A percentile compares a stretch with the other conserved stretches of the same genome.
These are phyloP conservation scores for Apiotrichum veenhuisii DNA, from an alignment of 1,284 basidiomycete genomes.

Conservation along the genomic window DNA sequence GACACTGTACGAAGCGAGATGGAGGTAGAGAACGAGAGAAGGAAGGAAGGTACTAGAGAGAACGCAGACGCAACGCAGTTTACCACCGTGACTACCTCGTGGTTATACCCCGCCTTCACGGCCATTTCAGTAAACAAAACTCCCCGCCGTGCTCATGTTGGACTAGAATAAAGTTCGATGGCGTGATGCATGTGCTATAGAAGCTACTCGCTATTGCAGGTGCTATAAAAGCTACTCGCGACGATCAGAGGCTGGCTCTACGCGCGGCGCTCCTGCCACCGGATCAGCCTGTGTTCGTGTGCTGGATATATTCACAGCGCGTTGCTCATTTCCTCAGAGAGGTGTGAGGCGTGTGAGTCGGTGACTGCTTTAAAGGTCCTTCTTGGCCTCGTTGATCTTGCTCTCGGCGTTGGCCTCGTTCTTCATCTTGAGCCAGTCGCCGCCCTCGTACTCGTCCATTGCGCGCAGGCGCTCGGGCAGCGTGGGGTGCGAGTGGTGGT, in stretches of 20 bases:
- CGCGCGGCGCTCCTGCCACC: no score
- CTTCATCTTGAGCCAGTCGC: slow-evolving; percentile 5
- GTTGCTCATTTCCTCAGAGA: no score
- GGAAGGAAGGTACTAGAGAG: no score
- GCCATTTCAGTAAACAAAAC: background rate
- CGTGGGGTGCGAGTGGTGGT: slow-evolving; percentile 89
- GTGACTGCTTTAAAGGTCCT: slow-evolving; percentile 2
- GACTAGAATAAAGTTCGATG: background rate
- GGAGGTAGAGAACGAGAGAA: background rate
- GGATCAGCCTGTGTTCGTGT: no score
- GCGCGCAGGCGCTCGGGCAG: slow-evolving; percentile 77
- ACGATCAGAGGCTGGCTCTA: no score
- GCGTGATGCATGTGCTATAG: slow-evolving; percentile 6
- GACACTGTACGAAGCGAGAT: background rate
- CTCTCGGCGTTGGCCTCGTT: slow-evolving; percentile 1
- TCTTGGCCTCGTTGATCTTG: slow-evolving; percentile 4
- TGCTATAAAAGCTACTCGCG: no score
- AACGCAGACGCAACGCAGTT: no score
- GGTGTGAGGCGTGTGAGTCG: no score
- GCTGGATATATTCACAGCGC: no score
- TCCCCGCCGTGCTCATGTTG: background rate
- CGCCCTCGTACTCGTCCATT: slow-evolving; percentile 57
- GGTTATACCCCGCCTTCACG: no score
- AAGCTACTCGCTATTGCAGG: background rate
- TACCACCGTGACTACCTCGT: no score